phyloP scores from a whole-genome alignment of 2,329 filamentous ascomycete genomes.

The Talaromyces sp. region DNA sequence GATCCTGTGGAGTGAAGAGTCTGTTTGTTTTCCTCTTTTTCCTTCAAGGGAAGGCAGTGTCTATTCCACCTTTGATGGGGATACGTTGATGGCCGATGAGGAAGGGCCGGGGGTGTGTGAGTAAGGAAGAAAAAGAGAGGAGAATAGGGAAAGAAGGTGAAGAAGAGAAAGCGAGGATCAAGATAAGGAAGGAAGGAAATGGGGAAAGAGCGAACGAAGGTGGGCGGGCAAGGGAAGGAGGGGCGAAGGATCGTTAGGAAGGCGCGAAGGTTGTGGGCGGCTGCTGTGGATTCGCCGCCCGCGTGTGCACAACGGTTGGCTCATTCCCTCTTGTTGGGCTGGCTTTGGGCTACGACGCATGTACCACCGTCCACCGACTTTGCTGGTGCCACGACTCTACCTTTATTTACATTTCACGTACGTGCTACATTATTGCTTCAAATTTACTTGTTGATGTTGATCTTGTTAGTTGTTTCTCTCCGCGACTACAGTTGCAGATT shows the following conservation, averaged over 20 bases:
- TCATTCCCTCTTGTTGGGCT: constrained; percentile 31
- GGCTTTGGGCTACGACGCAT: constrained; percentile 32
- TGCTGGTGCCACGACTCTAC: constrained; percentile 40
- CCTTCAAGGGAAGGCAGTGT: constrained; percentile 2
- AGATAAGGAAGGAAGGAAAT: constrained; percentile 24
- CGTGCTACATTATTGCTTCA: not conserved
- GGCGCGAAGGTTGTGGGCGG: constrained; percentile 21
- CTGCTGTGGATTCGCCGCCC: constrained; percentile 19
- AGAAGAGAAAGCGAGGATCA: constrained; percentile 28
- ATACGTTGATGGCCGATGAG: constrained; percentile 8
- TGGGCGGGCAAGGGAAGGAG: constrained; percentile 24
- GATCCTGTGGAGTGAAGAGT: constrained; percentile 1
- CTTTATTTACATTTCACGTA: not conserved
- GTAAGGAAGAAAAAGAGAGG: constrained; percentile 13
- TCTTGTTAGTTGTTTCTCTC: not conserved
- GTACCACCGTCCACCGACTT: constrained; percentile 12
- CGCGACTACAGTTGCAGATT: not conserved
- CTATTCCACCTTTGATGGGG: constrained; percentile 1
- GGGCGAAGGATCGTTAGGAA: constrained; percentile 25
- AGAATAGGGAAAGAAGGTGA: constrained; percentile 23
- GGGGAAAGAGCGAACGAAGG: constrained; percentile 10
- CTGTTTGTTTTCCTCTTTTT: constrained; percentile 13
- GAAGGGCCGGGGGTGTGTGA: constrained; percentile 14
- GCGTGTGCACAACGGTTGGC: constrained; percentile 11
- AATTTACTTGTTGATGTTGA: not conserved